These are phyloP conservation scores for Trichosporon sp. DNA, from an alignment of 1,284 basidiomycete species.

Conservation along the genomic window DNA sequence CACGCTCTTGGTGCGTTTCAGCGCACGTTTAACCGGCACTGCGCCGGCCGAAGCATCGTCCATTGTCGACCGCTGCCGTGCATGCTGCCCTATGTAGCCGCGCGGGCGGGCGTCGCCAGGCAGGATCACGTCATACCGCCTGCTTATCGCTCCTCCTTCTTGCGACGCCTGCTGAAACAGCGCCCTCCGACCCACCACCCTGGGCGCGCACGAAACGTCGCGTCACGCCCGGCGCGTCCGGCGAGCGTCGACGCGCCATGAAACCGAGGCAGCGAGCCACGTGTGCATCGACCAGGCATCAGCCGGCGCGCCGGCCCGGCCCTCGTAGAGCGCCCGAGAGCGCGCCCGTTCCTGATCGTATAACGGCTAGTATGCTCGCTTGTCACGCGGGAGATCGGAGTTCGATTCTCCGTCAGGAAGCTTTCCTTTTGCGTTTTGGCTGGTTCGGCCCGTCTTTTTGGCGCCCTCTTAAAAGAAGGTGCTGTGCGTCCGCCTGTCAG, in stretches of 20 bases:
- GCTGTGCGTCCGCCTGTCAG: too few relatives aligned
- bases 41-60: too few relatives aligned
- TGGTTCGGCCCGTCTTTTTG: not conserved
- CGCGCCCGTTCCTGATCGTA: not conserved
- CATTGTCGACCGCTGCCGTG: too few relatives aligned
- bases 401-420: constrained; percentile 5
- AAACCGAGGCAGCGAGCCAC: too few relatives aligned
- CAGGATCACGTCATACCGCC: not conserved
- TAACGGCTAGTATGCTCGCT: constrained; percentile 7
- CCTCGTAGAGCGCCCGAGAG: not conserved
- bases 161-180: not conserved
- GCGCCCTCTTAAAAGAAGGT: too few relatives aligned
- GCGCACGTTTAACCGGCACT: not conserved
- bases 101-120: not conserved
- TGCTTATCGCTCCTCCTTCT: not conserved
- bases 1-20: not conserved
- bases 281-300: too few relatives aligned
- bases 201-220: not conserved
- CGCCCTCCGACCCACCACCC: not conserved
- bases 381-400: constrained; percentile 6
- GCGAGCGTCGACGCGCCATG: not conserved
- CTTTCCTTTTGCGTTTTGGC: not conserved
- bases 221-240: not conserved
- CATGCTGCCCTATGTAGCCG: too few relatives aligned
- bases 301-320: too few relatives aligned